Evolutionary conservation across 805 yeast genomes (phyloP).

Genomic region (Candida adriatica): DNA sequence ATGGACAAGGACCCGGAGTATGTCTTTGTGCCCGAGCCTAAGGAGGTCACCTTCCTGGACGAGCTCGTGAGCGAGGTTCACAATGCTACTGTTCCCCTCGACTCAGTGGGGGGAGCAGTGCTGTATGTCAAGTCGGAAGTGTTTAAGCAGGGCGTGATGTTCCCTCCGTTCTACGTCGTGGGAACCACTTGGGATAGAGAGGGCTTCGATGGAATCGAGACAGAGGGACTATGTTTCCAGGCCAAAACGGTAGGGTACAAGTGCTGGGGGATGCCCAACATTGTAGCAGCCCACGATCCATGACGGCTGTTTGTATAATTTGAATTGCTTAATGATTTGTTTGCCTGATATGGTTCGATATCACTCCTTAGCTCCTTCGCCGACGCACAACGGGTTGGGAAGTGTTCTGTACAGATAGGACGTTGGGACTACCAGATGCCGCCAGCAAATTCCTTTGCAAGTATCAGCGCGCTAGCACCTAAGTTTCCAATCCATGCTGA

Average conservation of each 20-base stretch:
- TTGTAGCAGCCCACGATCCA: conserved; percentile 35
- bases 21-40: conserved; percentile 15
- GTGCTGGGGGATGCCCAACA: conserved; percentile 45
- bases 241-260: conserved; percentile 38
- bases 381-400: no score
- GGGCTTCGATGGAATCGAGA: conserved; percentile 49
- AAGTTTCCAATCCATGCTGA: no score
- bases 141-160: conserved; percentile 38
- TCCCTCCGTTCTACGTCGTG: conserved; percentile 38
- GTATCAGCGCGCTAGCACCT: no score
- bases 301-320: no score
- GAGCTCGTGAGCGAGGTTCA: conserved; percentile 1
- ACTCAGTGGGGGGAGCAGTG: conserved; percentile 47
- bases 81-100: conserved; percentile 23
- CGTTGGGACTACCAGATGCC: no score
- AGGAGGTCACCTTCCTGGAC: conserved; percentile 6
- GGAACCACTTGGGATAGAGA: conserved; percentile 43
- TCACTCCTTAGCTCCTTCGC: no score
- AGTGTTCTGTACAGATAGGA: no score
- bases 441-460: no score
- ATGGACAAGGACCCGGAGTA: conserved; percentile 12
- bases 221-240: conserved; percentile 45
- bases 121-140: conserved; percentile 36
- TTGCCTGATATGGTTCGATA: no score
- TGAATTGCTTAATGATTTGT: no score